Evolutionary conservation across 495 filamentous ascomycete species (phyloP).

Genomic region (Lasiosphaeriaceae sp.): DNA sequence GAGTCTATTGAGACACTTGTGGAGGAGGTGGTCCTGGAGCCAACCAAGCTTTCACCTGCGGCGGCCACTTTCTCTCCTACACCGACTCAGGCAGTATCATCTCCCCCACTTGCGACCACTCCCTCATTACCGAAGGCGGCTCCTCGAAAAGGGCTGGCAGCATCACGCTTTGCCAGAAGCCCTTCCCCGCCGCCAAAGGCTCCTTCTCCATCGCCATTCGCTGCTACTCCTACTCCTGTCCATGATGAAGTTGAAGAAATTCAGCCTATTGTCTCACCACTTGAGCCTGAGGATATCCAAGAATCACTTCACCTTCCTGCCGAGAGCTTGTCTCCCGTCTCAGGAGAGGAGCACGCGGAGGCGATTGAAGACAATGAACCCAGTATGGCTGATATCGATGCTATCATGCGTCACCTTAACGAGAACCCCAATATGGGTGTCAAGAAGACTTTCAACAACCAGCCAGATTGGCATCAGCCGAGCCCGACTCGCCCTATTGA

Average conservation of each 20-base stretch:
- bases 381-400: conserved; percentile 78
- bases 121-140: neutral
- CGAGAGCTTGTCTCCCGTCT: conserved; percentile 10
- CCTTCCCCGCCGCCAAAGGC: conserved; percentile 31
- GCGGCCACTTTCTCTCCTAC: neutral
- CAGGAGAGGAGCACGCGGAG: conserved; percentile 6
- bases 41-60: neutral
- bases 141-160: conserved; percentile 29
- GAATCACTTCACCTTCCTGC: conserved; percentile 5
- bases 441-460: conserved; percentile 52
- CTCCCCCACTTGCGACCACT: conserved; percentile 5
- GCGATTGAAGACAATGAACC: conserved; percentile 35
- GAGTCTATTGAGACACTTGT: conserved; percentile 15
- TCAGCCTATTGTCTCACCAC: conserved; percentile 24
- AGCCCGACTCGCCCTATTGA: conserved; percentile 36
- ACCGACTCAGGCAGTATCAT: conserved; percentile 13
- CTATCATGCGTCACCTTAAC: conserved; percentile 78
- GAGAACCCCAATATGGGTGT: conserved; percentile 67
- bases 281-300: conserved; percentile 16
- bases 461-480: conserved; percentile 40
- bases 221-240: conserved; percentile 18
- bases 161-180: conserved; percentile 35
- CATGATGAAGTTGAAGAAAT: conserved; percentile 28
- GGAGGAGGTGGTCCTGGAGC: conserved; percentile 3
- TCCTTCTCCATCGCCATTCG: conserved; percentile 34